A percentile compares a stretch with the other conserved stretches of the same genome.
Conservation (phyloP, 192 early-diverging fungal species). For the Chytriomyces sp. region DNA sequence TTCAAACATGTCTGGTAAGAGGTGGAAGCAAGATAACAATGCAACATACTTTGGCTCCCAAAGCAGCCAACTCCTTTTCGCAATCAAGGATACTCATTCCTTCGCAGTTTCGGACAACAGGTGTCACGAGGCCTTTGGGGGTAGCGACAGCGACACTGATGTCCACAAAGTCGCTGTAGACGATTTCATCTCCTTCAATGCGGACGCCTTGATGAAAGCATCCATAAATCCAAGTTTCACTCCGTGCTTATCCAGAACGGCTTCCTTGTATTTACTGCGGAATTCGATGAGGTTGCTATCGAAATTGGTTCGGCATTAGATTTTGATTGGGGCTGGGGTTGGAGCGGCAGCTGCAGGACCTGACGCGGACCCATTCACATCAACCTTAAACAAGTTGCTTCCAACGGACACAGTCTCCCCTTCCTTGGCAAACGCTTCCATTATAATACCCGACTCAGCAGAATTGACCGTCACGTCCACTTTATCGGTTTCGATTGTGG, state of each 20-base stretch:
- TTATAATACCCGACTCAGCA: constrained; percentile 83
- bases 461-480: constrained; percentile 97
- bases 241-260: constrained; percentile 89
- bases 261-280: constrained; percentile 93
- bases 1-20: not conserved
- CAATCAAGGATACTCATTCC: constrained; percentile 83
- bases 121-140: constrained; percentile 98
- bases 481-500: constrained; percentile 99
- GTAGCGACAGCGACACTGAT: constrained; percentile 96
- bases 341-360: constrained; percentile 33
- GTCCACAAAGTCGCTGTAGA: constrained; percentile 96
- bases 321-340: constrained; percentile 45
- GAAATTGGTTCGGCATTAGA: not conserved
- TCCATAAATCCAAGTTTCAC: constrained; percentile 99
- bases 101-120: constrained; percentile 92
- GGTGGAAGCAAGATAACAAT: not conserved
- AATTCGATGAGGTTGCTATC: constrained; percentile 84
- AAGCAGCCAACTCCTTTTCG: constrained; percentile 87
- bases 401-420: constrained; percentile 90
- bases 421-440: constrained; percentile 80
- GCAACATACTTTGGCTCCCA: constrained; percentile 74
- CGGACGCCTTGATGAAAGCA: constrained; percentile 94
- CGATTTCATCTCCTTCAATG: constrained; percentile 89
- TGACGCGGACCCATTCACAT: constrained; percentile 66
- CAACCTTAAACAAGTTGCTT: constrained; percentile 84